Conservation (phyloP, 768 basidiomycete genomes). For the Gelatoporia subvermispora region DNA sequence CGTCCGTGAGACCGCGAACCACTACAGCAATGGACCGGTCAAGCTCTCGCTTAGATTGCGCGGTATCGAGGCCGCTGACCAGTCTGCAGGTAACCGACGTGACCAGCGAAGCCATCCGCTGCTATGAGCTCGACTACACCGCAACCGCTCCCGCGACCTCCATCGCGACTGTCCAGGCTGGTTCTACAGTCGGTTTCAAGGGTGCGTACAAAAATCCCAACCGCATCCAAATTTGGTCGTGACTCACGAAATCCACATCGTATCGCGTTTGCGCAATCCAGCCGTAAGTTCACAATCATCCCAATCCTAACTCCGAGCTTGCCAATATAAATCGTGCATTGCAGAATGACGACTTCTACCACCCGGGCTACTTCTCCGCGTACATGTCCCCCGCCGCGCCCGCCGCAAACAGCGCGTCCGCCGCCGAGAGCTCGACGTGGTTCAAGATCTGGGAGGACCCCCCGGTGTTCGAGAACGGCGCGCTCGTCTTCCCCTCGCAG, state of each 20-base stretch:
- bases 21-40: constrained; percentile 27
- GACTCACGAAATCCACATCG: too few species aligned
- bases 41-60: too few species aligned
- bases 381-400: constrained; percentile 28
- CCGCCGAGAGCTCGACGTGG: constrained; percentile 39
- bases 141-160: constrained; percentile 16
- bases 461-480: constrained; percentile 19
- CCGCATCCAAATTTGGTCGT: too few species aligned
- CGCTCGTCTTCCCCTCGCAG: constrained; percentile 22
- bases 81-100: constrained; percentile 23
- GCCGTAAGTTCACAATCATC: too few species aligned
- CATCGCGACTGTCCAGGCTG: constrained; percentile 24
- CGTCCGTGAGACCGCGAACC: constrained; percentile 28
- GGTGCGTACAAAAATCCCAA: too few species aligned
- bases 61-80: too few species aligned
- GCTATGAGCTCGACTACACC: constrained; percentile 23
- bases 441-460: constrained; percentile 39
- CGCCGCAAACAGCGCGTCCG: constrained; percentile 24
- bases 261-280: too few species aligned
- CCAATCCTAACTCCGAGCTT: too few species aligned
- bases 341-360: constrained; percentile 18
- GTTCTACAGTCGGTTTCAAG: constrained; percentile 24
- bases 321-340: too few species aligned
- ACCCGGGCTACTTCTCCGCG: constrained; percentile 27
- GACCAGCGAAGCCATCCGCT: constrained; percentile 25